phyloP scores from a whole-genome alignment of 352 stramenopile genomes.

The Elongisporangium anandrum region DNA sequence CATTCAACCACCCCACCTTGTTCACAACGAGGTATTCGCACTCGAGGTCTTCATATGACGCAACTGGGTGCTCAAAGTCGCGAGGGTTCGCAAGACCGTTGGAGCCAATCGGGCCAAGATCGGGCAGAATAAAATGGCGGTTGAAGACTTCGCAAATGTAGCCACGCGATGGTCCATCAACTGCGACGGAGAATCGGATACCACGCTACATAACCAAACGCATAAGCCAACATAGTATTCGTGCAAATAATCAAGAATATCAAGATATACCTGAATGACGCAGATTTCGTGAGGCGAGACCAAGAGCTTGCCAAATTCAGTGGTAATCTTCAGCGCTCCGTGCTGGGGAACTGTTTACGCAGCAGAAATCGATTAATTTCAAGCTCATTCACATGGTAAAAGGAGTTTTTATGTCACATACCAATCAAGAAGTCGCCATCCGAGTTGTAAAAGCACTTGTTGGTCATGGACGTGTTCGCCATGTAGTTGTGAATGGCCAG shows the following conservation, averaged over 20 bases:
- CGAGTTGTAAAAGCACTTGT: conserved; percentile 93
- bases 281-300: conserved; percentile 90
- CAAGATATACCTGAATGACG: conserved; percentile 83
- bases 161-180: conserved; percentile 81
- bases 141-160: conserved; percentile 97
- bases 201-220: conserved; percentile 42
- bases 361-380: background rate
- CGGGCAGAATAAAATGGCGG: conserved; percentile 93
- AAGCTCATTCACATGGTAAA: background rate
- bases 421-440: conserved; percentile 96
- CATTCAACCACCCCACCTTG: conserved; percentile 30
- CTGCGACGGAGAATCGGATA: conserved; percentile 91
- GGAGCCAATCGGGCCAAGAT: conserved; percentile 94
- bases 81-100: conserved; percentile 96
- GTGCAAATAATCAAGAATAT: too few species aligned
- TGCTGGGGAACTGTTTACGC: conserved; percentile 82
- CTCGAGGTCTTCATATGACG: conserved; percentile 87
- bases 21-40: conserved; percentile 66
- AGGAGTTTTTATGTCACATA: conserved; percentile 16
- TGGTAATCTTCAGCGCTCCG: conserved; percentile 88
- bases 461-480: conserved; percentile 86
- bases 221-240: background rate
- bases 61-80: conserved; percentile 93
- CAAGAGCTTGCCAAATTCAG: conserved; percentile 90
- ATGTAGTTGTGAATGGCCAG: conserved; percentile 94